Conservation (phyloP, 306 rosid genomes). For the Ammopiptanthus mongolicus region DNA sequence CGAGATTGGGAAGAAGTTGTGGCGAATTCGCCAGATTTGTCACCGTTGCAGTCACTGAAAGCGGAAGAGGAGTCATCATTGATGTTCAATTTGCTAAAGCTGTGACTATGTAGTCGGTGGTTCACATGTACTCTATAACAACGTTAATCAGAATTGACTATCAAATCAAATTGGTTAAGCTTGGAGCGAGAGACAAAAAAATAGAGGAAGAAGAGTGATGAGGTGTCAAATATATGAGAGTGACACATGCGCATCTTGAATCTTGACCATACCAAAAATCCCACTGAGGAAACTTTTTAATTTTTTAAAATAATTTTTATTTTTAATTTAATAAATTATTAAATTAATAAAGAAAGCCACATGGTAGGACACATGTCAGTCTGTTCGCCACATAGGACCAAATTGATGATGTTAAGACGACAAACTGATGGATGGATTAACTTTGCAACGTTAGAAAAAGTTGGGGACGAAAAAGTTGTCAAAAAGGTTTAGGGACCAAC, state of each 20-base stretch:
- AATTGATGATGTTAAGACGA: too few species aligned
- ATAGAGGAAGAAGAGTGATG: background rate
- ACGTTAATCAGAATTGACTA: background rate
- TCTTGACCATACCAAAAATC: constrained; percentile 24
- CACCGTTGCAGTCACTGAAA: constrained; percentile 87
- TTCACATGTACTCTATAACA: constrained; percentile 36
- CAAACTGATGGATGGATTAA: too few species aligned
- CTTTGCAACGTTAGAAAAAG: too few species aligned
- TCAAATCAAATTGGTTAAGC: background rate
- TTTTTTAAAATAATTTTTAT: too few species aligned
- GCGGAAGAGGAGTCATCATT: constrained; percentile 56
- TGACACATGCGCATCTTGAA: constrained; percentile 42
- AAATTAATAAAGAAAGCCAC: too few species aligned
- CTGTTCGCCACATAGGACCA: too few species aligned
- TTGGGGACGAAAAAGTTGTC: too few species aligned
- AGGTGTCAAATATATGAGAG: background rate
- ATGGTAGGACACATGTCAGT: too few species aligned
- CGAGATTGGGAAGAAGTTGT: constrained; percentile 51
- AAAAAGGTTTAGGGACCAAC: too few species aligned
- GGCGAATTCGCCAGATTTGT: constrained; percentile 71
- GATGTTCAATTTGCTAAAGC: constrained; percentile 33
- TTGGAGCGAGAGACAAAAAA: too few species aligned
- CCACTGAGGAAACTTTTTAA: constrained; percentile 4
- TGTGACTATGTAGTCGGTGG: constrained; percentile 35
- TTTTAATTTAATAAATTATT: too few species aligned